Conservation (phyloP, 2,329 filamentous ascomycete genomes). For the Fusarium albosuccineum region DNA sequence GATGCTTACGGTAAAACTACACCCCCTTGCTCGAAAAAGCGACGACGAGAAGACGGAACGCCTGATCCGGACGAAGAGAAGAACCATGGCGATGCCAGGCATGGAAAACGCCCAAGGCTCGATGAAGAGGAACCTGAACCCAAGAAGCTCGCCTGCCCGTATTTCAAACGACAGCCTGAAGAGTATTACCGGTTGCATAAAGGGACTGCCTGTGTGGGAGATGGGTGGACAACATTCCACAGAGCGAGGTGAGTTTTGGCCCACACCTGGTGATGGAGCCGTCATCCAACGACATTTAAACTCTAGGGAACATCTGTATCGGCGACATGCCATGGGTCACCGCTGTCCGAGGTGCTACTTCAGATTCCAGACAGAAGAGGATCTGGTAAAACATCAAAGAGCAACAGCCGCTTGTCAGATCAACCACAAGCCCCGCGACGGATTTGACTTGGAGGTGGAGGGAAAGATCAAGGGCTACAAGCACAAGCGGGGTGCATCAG, state of each 20-base stretch:
- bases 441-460: neutral
- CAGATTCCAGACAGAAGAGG: neutral
- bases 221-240: neutral
- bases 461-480: neutral
- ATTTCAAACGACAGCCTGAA: neutral
- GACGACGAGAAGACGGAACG: neutral
- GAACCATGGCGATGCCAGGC: neutral
- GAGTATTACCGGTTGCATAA: neutral
- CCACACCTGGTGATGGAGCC: neutral
- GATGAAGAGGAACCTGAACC: neutral
- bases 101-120: neutral
- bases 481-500: neutral
- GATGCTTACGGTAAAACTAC: neutral
- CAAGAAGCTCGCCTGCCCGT: neutral
- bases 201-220: neutral
- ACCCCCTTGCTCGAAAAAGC: neutral
- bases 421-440: neutral
- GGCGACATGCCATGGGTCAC: neutral
- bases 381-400: neutral
- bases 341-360: neutral
- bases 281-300: neutral
- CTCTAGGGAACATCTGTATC: neutral
- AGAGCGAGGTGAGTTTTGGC: neutral
- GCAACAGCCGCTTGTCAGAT: neutral
- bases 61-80: neutral